Conservation (phyloP, 1,284 basidiomycete species). For the Boletus hoseneyae region DNA sequence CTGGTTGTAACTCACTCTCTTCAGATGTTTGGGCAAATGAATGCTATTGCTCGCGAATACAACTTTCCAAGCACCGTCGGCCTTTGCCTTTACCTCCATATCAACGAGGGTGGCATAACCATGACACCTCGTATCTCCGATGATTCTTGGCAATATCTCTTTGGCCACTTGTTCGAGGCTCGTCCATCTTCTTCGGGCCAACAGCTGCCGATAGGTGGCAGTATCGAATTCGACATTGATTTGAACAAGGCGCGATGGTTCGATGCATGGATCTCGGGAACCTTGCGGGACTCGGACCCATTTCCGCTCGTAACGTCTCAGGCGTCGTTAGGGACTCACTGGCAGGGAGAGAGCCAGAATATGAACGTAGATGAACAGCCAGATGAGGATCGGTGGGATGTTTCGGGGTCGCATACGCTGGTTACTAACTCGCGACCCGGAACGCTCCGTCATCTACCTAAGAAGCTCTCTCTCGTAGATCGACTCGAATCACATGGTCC, state of each 20-base stretch:
- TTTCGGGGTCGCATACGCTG: conserved; percentile 28
- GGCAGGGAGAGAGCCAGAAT: conserved; percentile 52
- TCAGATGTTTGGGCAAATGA: conserved; percentile 71
- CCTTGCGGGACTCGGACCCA: conserved; percentile 14
- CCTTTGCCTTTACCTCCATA: conserved; percentile 68
- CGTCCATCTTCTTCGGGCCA: conserved; percentile 36
- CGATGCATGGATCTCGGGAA: conserved; percentile 60
- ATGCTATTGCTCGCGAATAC: conserved; percentile 75
- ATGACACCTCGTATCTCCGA: conserved; percentile 71
- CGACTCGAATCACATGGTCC: conserved; percentile 47
- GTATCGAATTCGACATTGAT: conserved; percentile 79
- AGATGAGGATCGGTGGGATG: conserved; percentile 38
- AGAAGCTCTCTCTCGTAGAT: conserved; percentile 66
- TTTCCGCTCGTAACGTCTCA: conserved; percentile 39
- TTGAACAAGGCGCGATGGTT: conserved; percentile 69
- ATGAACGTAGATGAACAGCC: conserved; percentile 44
- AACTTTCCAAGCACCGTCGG: conserved; percentile 73
- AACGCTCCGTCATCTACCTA: conserved; percentile 49
- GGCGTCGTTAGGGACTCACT: conserved; percentile 36
- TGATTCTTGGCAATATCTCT: conserved; percentile 70
- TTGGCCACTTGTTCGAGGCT: conserved; percentile 60
- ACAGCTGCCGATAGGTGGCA: conserved; percentile 59
- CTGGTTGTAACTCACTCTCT: conserved; percentile 1
- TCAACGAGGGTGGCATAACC: conserved; percentile 51
- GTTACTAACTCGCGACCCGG: conserved; percentile 19